Evolutionary conservation across 1,284 basidiomycete species (phyloP), one percentile per base, ranked within the genome.

Genomic region (Gastroboletus turbinatus): DNA sequence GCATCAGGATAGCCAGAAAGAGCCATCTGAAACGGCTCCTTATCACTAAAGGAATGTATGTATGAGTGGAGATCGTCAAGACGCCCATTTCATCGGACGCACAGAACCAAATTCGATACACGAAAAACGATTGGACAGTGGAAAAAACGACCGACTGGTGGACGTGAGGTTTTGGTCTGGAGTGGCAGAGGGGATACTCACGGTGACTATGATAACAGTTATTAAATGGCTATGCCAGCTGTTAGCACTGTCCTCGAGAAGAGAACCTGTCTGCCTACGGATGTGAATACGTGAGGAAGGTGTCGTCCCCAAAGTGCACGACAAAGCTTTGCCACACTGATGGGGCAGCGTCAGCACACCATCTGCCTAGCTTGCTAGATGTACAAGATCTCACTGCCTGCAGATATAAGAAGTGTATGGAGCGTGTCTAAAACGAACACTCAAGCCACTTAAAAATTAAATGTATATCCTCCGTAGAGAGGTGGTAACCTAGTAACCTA

Each of bases 41-140:
- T 19, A 17, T 56, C 53, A 57, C 65, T 66, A 21, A 52, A 27
- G 11, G 21, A 5, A 54, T 8, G 14, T 33, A 16, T n/a, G 19
- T 29, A 17, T 59, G 25, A 55, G 44, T 39, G 16, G 11, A 42
- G 14, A 27, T 49, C 23, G 4, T 17, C 44, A 46, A 52, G 32
- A n/a, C n/a, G n/a, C 5, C 5, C 1, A n/a, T 30, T 1, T 3
- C 10, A 11, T 39, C 29, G 13, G 40, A 62, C 67, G 25, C 47
- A 68, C 65, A 39, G 9, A 14, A 54, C 66, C 59, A 68, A 42
- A 69, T 65, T 16, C 66, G 66, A 55, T 54, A 65, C 55, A 69
- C 66, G 59, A 66, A 66, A 46, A 60, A 64, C 21, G 63, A 62
- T 39, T 67, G 65, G 27, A 67, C 65, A 7, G 66, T 46, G 39